Base-by-base conservation (phyloP, 371 early-diverging fungal species). In the Circinella minor region DNA sequence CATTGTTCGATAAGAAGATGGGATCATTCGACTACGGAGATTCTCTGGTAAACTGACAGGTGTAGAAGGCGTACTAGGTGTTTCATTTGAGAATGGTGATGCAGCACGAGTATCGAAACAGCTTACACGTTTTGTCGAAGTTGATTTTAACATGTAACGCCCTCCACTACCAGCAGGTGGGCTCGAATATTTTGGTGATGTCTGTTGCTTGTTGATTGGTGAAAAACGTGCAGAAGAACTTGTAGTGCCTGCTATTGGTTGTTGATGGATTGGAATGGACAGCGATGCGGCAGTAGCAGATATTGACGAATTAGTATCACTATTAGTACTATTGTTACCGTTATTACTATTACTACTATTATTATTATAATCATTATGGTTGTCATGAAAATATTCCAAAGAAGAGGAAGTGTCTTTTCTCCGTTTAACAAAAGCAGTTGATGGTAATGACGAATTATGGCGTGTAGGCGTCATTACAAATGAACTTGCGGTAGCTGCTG, bases 91-190 rank as follows among this genome's bases (percentile, higher is more conserved):
- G 13, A 27, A 69, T 55, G 59, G 65, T 54, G 49, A 71, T 3
- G 76, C 74, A 34, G 81, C 73, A 36, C 71, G 75, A 0, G 75
- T 74, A 69, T 82, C 82, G 18, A 82, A 76, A 77, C 76, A 82
- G 36, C 77, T 79, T 8, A 75, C 78, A 54, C 79, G 68, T n/a
- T 82, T 65, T 14, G 51, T 13, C 15, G 51, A 17, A 1, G 51
- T 51, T 51, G 65, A 49, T 36, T 54, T 48, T 17, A 65, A 17
- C 27, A 46, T 36, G 17, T 65, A 65, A 18, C 65, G 65, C 36
- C 65, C 65, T 11, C 51, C 65, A 38, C 65, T 65, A n/a, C 65
- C 65, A 3, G 48, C 54, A 38, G 65, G 65, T 27, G 65, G 77
- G 48, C 74, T 78, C 0, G 77, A 70, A 39, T 78, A 77, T 62